Base-by-base conservation (phyloP, 1,139 yeast genomes). In the Kurtzmaniella quercitrusa region DNA sequence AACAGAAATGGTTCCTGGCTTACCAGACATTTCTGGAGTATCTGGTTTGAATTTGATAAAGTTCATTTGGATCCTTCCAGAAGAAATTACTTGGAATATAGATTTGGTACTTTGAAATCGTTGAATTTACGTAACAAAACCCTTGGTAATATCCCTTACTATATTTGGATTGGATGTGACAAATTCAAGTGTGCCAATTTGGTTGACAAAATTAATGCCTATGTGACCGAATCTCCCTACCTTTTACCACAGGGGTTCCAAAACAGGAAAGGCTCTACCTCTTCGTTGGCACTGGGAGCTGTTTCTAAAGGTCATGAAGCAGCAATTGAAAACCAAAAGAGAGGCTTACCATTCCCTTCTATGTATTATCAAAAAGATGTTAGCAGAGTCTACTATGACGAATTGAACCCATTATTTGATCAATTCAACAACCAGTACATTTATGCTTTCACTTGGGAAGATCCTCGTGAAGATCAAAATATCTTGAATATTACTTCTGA, bases 371-470 rank as follows among this genome's bases (percentile, higher is more conserved):
- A 86, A 63, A 70, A 65, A 44, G 86, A 85, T 59, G 73, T 81
- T 19, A 85, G 91, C 85, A 75, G 95, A 57, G 90, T 85, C 36
- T 86, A 81, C 63, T 86, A 82, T 57, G 89, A 86, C 62, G 91
- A 84, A 54, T 63, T 79, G 52, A 79, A 79, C 54, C 79, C 85
- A 10, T 77, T 76, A 55, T 83, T 83, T 57, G 77, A 76, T 41
- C 91, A 85, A 60, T 86, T 86, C 68, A 80, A 77, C 47, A 75
- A 84, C 58, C 90, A 85, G 63, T 86, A 85, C 61, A 86, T 86
- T 47, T 86, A 86, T 58, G 91, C 95, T 2, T 86, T 86, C 64
- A 86, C 94, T 9, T 86, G 95, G 95, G 95, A 86, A 64, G 95
- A 86, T 59, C 95, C 95, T 29, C 75, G 85, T 46, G 94, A 85